Percentiles rank a stretch among this genome's conserved stretches.
Conservation (phyloP, 108 stramenopile genomes). For the Bacterosira constricta region DNA sequence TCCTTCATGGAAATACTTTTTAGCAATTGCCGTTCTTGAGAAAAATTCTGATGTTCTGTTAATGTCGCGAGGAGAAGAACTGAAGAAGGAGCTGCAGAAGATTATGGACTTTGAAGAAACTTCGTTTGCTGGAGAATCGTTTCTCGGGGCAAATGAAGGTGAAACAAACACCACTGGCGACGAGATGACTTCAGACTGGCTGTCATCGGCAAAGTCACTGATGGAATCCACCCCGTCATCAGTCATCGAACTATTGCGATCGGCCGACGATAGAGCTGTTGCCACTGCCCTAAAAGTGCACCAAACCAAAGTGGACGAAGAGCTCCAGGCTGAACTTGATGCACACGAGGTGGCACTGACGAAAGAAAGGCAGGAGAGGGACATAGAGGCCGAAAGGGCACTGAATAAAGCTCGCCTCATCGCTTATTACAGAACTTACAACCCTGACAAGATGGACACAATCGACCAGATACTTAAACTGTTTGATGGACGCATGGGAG, state of each 20-base stretch:
- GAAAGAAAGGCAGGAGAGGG: constrained; percentile 60
- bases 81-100: constrained; percentile 55
- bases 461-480: constrained; percentile 76
- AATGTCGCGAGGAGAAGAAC: constrained; percentile 71
- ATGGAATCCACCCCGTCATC: constrained; percentile 71
- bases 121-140: constrained; percentile 33
- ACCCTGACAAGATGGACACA: constrained; percentile 78
- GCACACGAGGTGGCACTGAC: constrained; percentile 69
- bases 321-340: constrained; percentile 58
- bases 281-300: constrained; percentile 51
- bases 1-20: constrained; percentile 72
- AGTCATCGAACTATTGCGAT: constrained; percentile 56
- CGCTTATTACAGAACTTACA: constrained; percentile 77
- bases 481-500: constrained; percentile 76
- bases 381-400: constrained; percentile 63
- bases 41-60: constrained; percentile 65
- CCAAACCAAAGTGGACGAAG: constrained; percentile 59
- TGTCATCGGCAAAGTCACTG: constrained; percentile 47
- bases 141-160: constrained; percentile 22
- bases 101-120: constrained; percentile 53
- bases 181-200: constrained; percentile 63
- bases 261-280: constrained; percentile 74
- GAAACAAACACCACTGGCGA: constrained; percentile 30
- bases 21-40: constrained; percentile 75
- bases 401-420: constrained; percentile 73